Base-by-base conservation (phyloP, 441 rosid genomes). In the Heliophila coronopifolia region DNA sequence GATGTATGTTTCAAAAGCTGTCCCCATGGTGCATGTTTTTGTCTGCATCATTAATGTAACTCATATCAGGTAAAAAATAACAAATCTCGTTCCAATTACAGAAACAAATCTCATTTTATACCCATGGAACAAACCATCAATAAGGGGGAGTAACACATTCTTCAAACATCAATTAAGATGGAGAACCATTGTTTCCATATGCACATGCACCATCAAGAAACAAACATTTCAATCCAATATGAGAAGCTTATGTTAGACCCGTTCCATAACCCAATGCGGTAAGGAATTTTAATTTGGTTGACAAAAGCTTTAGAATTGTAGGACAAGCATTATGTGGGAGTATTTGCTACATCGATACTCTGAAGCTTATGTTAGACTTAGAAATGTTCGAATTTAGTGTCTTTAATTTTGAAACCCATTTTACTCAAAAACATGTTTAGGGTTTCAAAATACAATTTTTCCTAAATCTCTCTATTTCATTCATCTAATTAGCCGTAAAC, bases 11-110 rank as follows among this genome's bases (percentile, higher is more conserved):
- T 68, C 77, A 48, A 63, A 50, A 25, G 77, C 85, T 41, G 89
- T 77, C 39, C 89, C 89, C 89, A 81, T 81, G 13, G 89, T 81
- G 51, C 73, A 81, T 17, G 85, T 81, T 69, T 78, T 81, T 19
- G 85, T 81, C 89, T 81, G 79, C 70, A 73, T 19, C 44, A 68
- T 14, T 41, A 39, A 18, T 16, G 38, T 24, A 59, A 39, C 30
- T 54, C 61, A 67, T 65, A 35, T 8, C n/a, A n/a, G 9, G 5
- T 5, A 47, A 45, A 22, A 30, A 23, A 7, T 19, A 23, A 10
- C 53, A 49, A 18, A 22, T 28, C 36, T 12, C 7, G 13, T n/a
- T 19, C 35, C 28, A 54, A 11, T 20, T 34, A 25, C 3, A 43
- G 20, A 54, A 24, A 54, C 7, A n/a, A n/a, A n/a, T n/a, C n/a